phyloP scores from a whole-genome alignment of 495 filamentous ascomycete genomes.

The Evernia prunastri region DNA sequence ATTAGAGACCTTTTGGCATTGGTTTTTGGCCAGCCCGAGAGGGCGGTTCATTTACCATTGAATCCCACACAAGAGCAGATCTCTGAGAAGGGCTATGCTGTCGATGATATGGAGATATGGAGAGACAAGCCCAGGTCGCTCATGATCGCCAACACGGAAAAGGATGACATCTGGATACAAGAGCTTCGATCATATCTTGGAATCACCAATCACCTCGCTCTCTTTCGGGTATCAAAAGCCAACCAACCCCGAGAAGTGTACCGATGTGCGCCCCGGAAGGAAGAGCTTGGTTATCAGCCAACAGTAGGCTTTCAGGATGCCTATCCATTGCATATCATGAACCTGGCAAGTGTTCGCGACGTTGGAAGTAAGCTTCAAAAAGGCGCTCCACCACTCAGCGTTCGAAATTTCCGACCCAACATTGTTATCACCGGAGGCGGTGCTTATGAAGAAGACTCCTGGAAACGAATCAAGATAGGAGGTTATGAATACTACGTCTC shows the following conservation, averaged over 20 bases:
- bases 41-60: constrained; percentile 57
- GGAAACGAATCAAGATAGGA: constrained; percentile 65
- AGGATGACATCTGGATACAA: constrained; percentile 34
- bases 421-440: constrained; percentile 62
- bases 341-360: constrained; percentile 64
- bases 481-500: constrained; percentile 49
- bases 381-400: constrained; percentile 56
- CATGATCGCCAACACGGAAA: constrained; percentile 40
- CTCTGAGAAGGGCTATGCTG: constrained; percentile 49
- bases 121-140: constrained; percentile 61
- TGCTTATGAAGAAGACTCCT: constrained; percentile 67
- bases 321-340: constrained; percentile 80
- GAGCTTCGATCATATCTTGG: constrained; percentile 54
- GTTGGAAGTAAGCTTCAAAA: constrained; percentile 44
- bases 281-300: constrained; percentile 66
- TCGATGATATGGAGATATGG: constrained; percentile 69
- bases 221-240: constrained; percentile 64
- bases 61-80: constrained; percentile 49
- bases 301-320: constrained; percentile 78
- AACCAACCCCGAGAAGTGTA: constrained; percentile 57
- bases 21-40: constrained; percentile 24
- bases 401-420: constrained; percentile 75
- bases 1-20: not conserved
- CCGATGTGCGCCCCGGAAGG: constrained; percentile 65
- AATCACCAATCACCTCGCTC: constrained; percentile 54